Percentiles rank a stretch among this genome's conserved stretches.
Conservation (phyloP, 2,329 filamentous ascomycete species). For the Scedosporium aurantiacum region DNA sequence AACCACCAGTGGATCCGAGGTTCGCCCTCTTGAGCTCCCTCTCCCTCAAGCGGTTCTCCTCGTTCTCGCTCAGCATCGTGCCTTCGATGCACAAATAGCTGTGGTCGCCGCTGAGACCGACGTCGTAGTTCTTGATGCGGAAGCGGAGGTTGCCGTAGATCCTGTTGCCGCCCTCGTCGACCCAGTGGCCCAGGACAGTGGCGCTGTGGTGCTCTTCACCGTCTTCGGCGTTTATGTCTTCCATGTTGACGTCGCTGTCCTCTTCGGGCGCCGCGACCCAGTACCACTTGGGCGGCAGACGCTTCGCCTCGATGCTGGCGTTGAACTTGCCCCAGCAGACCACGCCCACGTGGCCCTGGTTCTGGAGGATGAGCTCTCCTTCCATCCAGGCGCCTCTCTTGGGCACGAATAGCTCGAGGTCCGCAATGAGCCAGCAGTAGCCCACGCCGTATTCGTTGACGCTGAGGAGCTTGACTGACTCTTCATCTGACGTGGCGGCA, state of each 20-base stretch:
- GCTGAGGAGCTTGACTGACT: conserved; percentile 33
- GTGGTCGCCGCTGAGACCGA: conserved; percentile 60
- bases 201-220: conserved; percentile 2
- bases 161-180: conserved; percentile 56
- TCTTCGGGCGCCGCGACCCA: conserved; percentile 42
- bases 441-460: conserved; percentile 77
- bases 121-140: conserved; percentile 75
- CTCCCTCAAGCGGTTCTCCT: conserved; percentile 45
- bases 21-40: conserved; percentile 30
- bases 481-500: conserved; percentile 36
- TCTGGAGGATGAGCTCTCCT: conserved; percentile 75
- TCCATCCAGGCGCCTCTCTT: conserved; percentile 62
- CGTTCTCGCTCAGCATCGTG: conserved; percentile 63
- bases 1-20: conserved; percentile 13
- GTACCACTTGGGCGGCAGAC: conserved; percentile 68
- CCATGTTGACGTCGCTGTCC: background rate
- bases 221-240: conserved; percentile 20
- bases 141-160: conserved; percentile 65
- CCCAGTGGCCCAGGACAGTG: conserved; percentile 53
- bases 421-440: conserved; percentile 80
- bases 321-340: conserved; percentile 90
- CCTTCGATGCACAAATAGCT: conserved; percentile 81
- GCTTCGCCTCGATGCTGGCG: conserved; percentile 66
- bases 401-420: conserved; percentile 75
- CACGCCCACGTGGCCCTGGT: conserved; percentile 78